A percentile compares a stretch with the other conserved stretches of the same genome.
These are phyloP conservation scores for Scheffersomyces ergatensis DNA, from an alignment of 805 yeast species.

Conservation along the genomic window DNA sequence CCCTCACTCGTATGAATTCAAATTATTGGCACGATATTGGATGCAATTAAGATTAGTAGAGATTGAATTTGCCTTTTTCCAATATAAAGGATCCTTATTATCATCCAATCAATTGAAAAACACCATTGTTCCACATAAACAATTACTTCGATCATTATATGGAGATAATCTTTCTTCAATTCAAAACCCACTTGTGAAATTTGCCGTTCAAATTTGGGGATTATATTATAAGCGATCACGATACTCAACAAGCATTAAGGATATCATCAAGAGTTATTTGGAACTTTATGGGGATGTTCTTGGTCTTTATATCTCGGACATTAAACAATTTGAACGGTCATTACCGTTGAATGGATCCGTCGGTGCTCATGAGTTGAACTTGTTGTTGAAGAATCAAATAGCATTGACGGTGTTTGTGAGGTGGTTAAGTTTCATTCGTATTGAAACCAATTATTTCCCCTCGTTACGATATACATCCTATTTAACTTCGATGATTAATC, in stretches of 20 bases:
- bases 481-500: slow-evolving; percentile 20
- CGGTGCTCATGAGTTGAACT: neutral
- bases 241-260: slow-evolving; percentile 5
- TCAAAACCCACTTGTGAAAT: slow-evolving; percentile 6
- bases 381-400: slow-evolving; percentile 13
- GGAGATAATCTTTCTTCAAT: slow-evolving; percentile 10
- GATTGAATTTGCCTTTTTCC: slow-evolving; percentile 24
- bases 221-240: slow-evolving; percentile 18
- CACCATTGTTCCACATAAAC: slow-evolving; percentile 21
- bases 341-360: neutral
- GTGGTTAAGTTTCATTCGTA: slow-evolving; percentile 24
- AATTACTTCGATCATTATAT: slow-evolving; percentile 14
- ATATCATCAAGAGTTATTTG: slow-evolving; percentile 15
- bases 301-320: slow-evolving; percentile 6
- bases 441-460: slow-evolving; percentile 27
- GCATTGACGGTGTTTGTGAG: slow-evolving; percentile 13
- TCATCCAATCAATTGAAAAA: slow-evolving; percentile 20
- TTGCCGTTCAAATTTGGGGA: slow-evolving; percentile 13
- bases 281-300: slow-evolving; percentile 13
- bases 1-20: slow-evolving; percentile 11
- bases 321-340: neutral
- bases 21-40: slow-evolving; percentile 20
- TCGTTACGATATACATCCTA: slow-evolving; percentile 23
- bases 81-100: slow-evolving; percentile 23
- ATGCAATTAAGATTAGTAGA: slow-evolving; percentile 26